These are phyloP conservation scores for Candida labiduridarum DNA, from an alignment of 1,139 yeast species.

Conservation along the genomic window DNA sequence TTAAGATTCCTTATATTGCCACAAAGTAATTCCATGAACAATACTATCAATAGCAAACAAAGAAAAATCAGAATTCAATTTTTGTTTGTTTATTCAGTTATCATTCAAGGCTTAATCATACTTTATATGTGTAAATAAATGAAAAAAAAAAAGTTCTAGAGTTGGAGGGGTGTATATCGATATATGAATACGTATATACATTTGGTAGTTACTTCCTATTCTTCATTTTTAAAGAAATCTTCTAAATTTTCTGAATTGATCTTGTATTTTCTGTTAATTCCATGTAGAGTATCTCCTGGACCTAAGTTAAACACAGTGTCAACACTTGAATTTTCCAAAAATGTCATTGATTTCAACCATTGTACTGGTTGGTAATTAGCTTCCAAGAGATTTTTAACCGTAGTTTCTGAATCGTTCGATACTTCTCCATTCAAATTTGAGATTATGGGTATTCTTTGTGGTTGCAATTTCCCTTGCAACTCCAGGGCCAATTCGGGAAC, in stretches of 20 bases:
- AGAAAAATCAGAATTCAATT: slow-evolving; percentile 85
- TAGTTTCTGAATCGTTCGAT: slow-evolving; percentile 18
- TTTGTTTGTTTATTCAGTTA: slow-evolving; percentile 81
- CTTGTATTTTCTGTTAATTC: slow-evolving; percentile 25
- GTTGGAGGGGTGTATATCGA: not conserved
- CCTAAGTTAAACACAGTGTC: slow-evolving; percentile 35
- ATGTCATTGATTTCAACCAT: slow-evolving; percentile 40
- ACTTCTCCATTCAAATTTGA: slow-evolving; percentile 37
- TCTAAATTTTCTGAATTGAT: slow-evolving; percentile 11
- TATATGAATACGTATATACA: not conserved
- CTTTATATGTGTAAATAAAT: slow-evolving; percentile 40
- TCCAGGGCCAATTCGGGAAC: slow-evolving; percentile 28
- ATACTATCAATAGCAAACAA: slow-evolving; percentile 63
- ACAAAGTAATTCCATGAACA: slow-evolving; percentile 28
- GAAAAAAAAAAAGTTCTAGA: slow-evolving; percentile 3
- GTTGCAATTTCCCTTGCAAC: slow-evolving; percentile 15
- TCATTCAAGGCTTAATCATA: slow-evolving; percentile 64
- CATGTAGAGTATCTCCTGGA: slow-evolving; percentile 37
- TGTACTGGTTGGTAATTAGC: slow-evolving; percentile 48
- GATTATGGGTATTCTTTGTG: slow-evolving; percentile 29
- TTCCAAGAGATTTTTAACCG: slow-evolving; percentile 30
- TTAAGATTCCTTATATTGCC: slow-evolving; percentile 71
- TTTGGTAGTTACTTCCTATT: not conserved
- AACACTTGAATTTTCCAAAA: slow-evolving; percentile 20
- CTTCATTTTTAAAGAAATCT: slow-evolving; percentile 2